Evolutionary conservation across 805 yeast genomes (phyloP).

Genomic region (Candida boleticola): DNA sequence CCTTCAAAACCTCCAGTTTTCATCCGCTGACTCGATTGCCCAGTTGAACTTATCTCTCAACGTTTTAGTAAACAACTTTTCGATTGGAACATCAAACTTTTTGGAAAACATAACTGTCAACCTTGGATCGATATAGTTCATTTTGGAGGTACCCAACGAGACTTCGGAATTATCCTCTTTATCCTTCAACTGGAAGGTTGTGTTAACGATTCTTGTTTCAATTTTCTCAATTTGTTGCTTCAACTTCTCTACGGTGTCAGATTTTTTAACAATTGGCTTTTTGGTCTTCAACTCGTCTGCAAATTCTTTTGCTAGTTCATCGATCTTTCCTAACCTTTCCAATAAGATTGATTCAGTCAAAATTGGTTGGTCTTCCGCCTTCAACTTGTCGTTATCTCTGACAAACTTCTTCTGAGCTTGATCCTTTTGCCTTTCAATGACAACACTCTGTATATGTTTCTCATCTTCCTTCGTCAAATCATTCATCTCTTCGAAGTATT

Average conservation of each 20-base stretch:
- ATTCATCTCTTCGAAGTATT: slow-evolving; percentile 65
- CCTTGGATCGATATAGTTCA: slow-evolving; percentile 94
- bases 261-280: slow-evolving; percentile 51
- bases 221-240: slow-evolving; percentile 67
- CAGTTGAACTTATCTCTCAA: slow-evolving; percentile 89
- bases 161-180: slow-evolving; percentile 94
- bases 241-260: slow-evolving; percentile 64
- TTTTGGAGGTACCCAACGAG: slow-evolving; percentile 87
- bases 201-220: slow-evolving; percentile 67
- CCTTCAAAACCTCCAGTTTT: slow-evolving; percentile 75
- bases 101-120: slow-evolving; percentile 86
- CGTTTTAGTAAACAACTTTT: slow-evolving; percentile 87
- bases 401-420: slow-evolving; percentile 61
- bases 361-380: slow-evolving; percentile 52
- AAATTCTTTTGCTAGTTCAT: slow-evolving; percentile 50
- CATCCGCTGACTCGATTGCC: slow-evolving; percentile 93
- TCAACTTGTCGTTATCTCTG: slow-evolving; percentile 74
- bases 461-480: slow-evolving; percentile 67
- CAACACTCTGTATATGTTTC: slow-evolving; percentile 51
- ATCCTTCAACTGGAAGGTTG: slow-evolving; percentile 76
- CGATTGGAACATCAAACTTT: slow-evolving; percentile 84
- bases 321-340: slow-evolving; percentile 55
- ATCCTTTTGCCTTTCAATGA: slow-evolving; percentile 65
- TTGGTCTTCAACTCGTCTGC: slow-evolving; percentile 58
- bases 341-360: slow-evolving; percentile 56